Conservation (phyloP, 176 grass and related monocot genomes). For the Carex parvula region DNA sequence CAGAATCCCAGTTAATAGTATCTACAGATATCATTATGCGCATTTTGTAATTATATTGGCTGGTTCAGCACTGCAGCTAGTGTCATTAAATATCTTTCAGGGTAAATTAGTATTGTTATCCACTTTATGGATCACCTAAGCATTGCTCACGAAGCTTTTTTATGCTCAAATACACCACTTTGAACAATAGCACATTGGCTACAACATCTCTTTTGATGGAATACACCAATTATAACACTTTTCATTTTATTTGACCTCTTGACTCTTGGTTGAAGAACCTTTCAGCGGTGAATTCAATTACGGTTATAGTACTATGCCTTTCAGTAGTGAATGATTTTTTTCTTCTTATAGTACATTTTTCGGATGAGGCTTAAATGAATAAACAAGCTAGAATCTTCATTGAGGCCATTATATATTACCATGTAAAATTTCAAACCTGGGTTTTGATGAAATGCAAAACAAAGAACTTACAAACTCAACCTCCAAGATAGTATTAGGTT, state of each 20-base stretch:
- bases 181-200: not conserved
- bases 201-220: not conserved
- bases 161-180: not conserved
- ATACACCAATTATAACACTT: slow-evolving; percentile 4
- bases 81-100: not conserved
- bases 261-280: not conserved
- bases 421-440: not conserved
- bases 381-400: not conserved
- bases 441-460: slow-evolving; percentile 9
- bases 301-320: not conserved
- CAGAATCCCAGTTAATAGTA: not conserved
- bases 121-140: not conserved
- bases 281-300: not conserved
- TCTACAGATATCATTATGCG: not conserved
- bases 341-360: not conserved
- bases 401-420: not conserved
- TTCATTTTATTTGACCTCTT: not conserved
- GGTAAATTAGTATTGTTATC: not conserved
- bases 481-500: slow-evolving; percentile 61
- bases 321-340: no score
- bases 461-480: slow-evolving; percentile 72
- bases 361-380: not conserved
- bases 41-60: not conserved
- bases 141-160: not conserved
- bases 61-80: not conserved